Conservation (phyloP, 2,329 filamentous ascomycete genomes). For the Clonostachys sp. region DNA sequence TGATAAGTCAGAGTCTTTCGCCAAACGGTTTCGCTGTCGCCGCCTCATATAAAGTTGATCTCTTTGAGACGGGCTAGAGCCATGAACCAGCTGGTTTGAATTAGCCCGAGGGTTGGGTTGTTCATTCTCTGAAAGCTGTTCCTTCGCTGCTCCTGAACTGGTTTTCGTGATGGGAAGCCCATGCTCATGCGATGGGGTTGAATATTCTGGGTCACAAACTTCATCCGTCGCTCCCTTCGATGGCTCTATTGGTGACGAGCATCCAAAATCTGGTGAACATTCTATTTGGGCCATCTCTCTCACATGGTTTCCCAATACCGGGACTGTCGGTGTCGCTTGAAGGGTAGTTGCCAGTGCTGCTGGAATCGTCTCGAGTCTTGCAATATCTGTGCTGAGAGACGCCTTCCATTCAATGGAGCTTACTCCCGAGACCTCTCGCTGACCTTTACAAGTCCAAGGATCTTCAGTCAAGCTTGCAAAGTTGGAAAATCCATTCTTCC, state of each 20-base stretch:
- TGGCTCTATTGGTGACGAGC: too few species aligned
- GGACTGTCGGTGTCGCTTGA: slow-evolving; percentile 1
- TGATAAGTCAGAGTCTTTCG: slow-evolving; percentile 10
- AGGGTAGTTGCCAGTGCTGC: not conserved
- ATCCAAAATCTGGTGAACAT: slow-evolving; percentile 9
- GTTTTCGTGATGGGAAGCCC: not conserved
- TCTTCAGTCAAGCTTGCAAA: too few species aligned
- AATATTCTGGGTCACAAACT: too few species aligned
- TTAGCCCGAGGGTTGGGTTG: too few species aligned
- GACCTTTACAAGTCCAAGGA: too few species aligned
- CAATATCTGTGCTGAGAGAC: slow-evolving; percentile 47
- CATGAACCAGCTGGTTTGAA: too few species aligned
- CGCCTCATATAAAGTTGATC: not conserved
- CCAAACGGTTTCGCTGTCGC: slow-evolving; percentile 5
- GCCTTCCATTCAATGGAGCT: slow-evolving; percentile 52
- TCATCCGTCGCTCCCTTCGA: too few species aligned
- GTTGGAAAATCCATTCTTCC: too few species aligned
- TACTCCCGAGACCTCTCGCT: slow-evolving; percentile 28
- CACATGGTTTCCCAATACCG: slow-evolving; percentile 28
- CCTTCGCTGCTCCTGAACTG: not conserved
- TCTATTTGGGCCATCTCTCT: slow-evolving; percentile 47
- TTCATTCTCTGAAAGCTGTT: not conserved
- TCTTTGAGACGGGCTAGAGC: too few species aligned
- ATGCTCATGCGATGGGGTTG: not conserved
- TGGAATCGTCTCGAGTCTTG: slow-evolving; percentile 31